phyloP scores from a whole-genome alignment of 192 early-diverging fungal species.

The Podila epigama region DNA sequence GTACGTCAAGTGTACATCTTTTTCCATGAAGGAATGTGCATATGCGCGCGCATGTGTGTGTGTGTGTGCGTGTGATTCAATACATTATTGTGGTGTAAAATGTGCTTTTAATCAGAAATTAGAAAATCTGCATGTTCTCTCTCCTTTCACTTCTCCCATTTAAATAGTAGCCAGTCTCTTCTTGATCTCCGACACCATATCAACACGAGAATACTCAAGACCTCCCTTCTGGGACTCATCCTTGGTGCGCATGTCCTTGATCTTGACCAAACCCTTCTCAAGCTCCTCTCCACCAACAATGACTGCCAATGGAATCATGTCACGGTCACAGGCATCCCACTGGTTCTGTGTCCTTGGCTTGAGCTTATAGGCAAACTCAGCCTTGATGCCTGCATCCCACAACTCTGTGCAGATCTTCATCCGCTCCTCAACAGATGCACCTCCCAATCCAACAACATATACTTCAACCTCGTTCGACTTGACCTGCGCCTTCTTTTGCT shows the following conservation, averaged over 20 bases:
- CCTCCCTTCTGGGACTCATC: conserved; percentile 64
- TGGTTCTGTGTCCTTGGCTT: conserved; percentile 85
- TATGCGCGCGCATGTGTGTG: too few relatives aligned
- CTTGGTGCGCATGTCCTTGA: conserved; percentile 85
- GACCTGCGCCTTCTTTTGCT: conserved; percentile 64
- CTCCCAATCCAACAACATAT: conserved; percentile 82
- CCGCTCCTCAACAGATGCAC: conserved; percentile 86
- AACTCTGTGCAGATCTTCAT: conserved; percentile 88
- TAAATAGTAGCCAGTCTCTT: conserved; percentile 53
- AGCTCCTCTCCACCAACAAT: conserved; percentile 89
- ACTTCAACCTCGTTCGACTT: conserved; percentile 84
- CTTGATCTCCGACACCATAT: conserved; percentile 71
- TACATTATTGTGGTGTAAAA: too few relatives aligned
- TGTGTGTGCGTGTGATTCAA: too few relatives aligned
- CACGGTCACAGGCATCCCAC: conserved; percentile 81
- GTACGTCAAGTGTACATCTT: too few relatives aligned
- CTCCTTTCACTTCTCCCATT: too few relatives aligned
- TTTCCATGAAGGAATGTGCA: too few relatives aligned
- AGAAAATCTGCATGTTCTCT: not conserved
- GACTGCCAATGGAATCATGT: conserved; percentile 89
- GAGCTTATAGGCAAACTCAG: conserved; percentile 92
- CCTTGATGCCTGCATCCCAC: conserved; percentile 91
- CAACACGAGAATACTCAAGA: conserved; percentile 56
- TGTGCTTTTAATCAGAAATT: not conserved
- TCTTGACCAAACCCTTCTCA: conserved; percentile 78